Evolutionary conservation across 2,329 filamentous ascomycete genomes (phyloP).

Genomic region (Fusarium sp.): DNA sequence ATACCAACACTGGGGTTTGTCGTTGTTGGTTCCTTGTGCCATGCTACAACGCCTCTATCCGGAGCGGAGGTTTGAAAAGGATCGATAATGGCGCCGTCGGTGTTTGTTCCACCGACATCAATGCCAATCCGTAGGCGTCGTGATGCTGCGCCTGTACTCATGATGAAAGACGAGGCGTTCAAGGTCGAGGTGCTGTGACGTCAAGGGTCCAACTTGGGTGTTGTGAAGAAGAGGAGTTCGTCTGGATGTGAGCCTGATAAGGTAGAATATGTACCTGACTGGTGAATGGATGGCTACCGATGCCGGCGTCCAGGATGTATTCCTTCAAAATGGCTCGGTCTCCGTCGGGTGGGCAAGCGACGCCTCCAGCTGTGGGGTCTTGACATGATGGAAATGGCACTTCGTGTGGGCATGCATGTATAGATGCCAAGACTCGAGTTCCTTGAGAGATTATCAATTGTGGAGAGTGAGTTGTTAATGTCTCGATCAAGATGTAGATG

Average conservation of each 20-base stretch:
- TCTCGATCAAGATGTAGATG: neutral
- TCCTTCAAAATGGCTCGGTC: conserved; percentile 9
- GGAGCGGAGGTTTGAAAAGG: conserved; percentile 47
- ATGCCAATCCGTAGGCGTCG: conserved; percentile 53
- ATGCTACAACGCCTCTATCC: conserved; percentile 56
- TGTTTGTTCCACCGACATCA: conserved; percentile 62
- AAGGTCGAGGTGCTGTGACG: neutral
- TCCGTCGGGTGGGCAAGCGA: neutral
- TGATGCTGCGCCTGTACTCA: conserved; percentile 8
- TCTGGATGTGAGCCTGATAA: neutral
- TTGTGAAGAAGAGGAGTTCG: neutral
- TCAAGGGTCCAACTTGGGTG: neutral
- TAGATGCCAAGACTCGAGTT: neutral
- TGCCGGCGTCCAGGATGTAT: neutral
- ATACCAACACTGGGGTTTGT: conserved; percentile 58
- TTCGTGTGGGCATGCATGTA: neutral
- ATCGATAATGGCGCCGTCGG: conserved; percentile 61
- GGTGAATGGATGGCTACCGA: neutral
- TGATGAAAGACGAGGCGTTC: conserved; percentile 21
- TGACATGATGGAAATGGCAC: neutral
- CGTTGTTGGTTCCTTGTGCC: conserved; percentile 59
- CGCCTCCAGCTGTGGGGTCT: neutral
- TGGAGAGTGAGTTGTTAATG: neutral
- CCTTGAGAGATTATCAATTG: neutral
- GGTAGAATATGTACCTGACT: neutral